These are phyloP conservation scores for Linaria vulgaris DNA, from an alignment of 257 asterid genomes.

Conservation along the genomic window DNA sequence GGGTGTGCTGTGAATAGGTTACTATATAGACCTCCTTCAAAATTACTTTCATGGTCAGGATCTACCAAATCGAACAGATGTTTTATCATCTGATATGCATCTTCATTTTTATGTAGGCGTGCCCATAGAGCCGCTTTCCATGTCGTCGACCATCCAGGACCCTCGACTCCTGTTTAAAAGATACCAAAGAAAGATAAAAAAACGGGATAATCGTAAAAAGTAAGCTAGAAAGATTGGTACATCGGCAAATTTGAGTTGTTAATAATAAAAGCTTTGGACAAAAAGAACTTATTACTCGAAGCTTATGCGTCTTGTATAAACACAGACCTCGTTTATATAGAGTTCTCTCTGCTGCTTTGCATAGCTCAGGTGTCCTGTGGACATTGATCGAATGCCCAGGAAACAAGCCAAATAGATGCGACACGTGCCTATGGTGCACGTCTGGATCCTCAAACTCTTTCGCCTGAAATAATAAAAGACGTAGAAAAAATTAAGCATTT, in stretches of 20 bases:
- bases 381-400: slow-evolving; percentile 66
- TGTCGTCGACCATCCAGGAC: slow-evolving; percentile 84
- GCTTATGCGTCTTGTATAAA: not conserved
- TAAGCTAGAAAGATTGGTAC: too few species aligned
- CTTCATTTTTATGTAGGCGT: slow-evolving; percentile 57
- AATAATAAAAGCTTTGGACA: too few species aligned
- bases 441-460: slow-evolving; percentile 66
- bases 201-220: too few species aligned
- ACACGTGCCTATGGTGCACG: slow-evolving; percentile 71
- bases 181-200: too few species aligned
- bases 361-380: slow-evolving; percentile 54
- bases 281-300: too few species aligned
- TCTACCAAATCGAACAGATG: slow-evolving; percentile 61
- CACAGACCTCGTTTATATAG: slow-evolving; percentile 60
- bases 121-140: slow-evolving; percentile 81
- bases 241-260: too few species aligned
- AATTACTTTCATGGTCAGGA: slow-evolving; percentile 45
- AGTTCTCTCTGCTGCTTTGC: slow-evolving; percentile 62
- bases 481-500: not conserved
- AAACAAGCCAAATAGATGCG: slow-evolving; percentile 74
- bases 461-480: slow-evolving; percentile 41
- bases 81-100: slow-evolving; percentile 69
- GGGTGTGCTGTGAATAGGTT: slow-evolving; percentile 81
- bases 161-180: slow-evolving; percentile 58
- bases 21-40: slow-evolving; percentile 68